Evolutionary conservation across 2,329 filamentous ascomycete genomes (phyloP).

Genomic region (Beauveria sp.): DNA sequence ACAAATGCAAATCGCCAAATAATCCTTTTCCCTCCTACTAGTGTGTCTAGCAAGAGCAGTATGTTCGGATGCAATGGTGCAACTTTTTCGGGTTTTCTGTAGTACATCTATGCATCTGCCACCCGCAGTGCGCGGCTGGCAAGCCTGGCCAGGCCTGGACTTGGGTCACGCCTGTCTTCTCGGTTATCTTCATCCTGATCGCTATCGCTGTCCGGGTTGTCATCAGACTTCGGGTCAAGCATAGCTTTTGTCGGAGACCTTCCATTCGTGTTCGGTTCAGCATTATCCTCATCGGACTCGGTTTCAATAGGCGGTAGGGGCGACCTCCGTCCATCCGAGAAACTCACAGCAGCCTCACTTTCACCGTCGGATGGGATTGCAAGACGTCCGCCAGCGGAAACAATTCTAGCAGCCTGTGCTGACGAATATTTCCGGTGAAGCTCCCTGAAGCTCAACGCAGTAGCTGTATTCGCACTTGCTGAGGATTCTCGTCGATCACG

Average conservation of each 20-base stretch:
- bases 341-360: conserved; percentile 51
- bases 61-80: background rate
- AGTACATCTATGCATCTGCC: background rate
- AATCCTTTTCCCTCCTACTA: background rate
- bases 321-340: conserved; percentile 50
- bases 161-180: background rate
- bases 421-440: conserved; percentile 53
- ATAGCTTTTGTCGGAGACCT: background rate
- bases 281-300: conserved; percentile 24
- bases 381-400: conserved; percentile 32
- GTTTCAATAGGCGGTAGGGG: conserved; percentile 45
- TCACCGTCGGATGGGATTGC: conserved; percentile 48
- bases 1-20: conserved; percentile 9
- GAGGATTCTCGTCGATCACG: conserved; percentile 50
- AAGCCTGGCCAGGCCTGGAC: background rate
- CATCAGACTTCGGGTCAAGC: background rate
- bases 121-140: background rate
- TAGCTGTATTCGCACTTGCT: conserved; percentile 59
- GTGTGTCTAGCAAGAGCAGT: background rate
- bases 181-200: background rate
- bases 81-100: background rate
- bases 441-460: conserved; percentile 57
- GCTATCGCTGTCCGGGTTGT: background rate
- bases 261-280: background rate
- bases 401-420: conserved; percentile 38